Evolutionary conservation across 495 filamentous ascomycete genomes (phyloP).

Genomic region (Amorphotheca resinae): DNA sequence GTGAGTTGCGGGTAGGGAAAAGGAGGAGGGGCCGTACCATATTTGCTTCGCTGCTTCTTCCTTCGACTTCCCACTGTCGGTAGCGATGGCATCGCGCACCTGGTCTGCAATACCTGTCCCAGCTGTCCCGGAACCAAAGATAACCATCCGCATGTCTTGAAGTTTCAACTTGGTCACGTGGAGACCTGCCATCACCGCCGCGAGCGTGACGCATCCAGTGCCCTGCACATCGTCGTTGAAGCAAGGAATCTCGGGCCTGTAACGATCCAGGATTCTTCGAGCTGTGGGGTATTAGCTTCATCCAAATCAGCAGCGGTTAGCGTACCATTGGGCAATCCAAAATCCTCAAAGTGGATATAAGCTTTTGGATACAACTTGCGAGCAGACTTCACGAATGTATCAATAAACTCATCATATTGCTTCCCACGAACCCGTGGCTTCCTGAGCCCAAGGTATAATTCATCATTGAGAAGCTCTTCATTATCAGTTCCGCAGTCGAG

Average conservation of each 20-base stretch:
- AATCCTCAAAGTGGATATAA: slow-evolving; percentile 72
- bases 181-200: slow-evolving; percentile 62
- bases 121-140: slow-evolving; percentile 78
- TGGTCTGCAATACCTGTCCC: slow-evolving; percentile 84
- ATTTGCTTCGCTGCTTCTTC: slow-evolving; percentile 71
- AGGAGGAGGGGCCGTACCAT: slow-evolving; percentile 38
- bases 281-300: slow-evolving; percentile 20
- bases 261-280: slow-evolving; percentile 61
- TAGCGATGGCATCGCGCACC: slow-evolving; percentile 62
- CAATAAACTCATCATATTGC: slow-evolving; percentile 69
- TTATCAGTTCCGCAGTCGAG: slow-evolving; percentile 88
- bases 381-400: slow-evolving; percentile 55
- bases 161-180: slow-evolving; percentile 56
- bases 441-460: slow-evolving; percentile 67
- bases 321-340: slow-evolving; percentile 38
- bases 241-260: slow-evolving; percentile 57
- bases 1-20: neutral
- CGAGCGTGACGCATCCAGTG: slow-evolving; percentile 77
- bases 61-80: slow-evolving; percentile 52
- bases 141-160: slow-evolving; percentile 51
- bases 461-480: slow-evolving; percentile 60
- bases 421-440: slow-evolving; percentile 52
- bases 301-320: neutral
- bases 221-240: slow-evolving; percentile 93
- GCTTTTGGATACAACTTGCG: slow-evolving; percentile 63